Evolutionary conservation across 257 asterid genomes (phyloP).

Genomic region (Solanum arcanum): DNA sequence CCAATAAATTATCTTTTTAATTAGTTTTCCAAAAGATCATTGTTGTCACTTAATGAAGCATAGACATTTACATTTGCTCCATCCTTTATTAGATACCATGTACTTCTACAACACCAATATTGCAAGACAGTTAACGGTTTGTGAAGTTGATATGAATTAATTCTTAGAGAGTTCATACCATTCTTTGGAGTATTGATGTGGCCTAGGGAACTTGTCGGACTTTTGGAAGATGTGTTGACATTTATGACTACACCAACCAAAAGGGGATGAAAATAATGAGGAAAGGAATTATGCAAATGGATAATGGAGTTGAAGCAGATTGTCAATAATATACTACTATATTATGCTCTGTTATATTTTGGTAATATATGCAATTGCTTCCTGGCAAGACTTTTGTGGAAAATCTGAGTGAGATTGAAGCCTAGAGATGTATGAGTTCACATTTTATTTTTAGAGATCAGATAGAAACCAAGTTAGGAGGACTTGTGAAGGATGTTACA

Average conservation of each 20-base stretch:
- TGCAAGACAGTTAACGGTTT: background rate
- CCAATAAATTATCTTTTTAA: background rate
- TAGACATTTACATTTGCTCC: background rate
- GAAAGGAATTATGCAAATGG: background rate
- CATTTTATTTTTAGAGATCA: background rate
- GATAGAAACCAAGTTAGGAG: background rate
- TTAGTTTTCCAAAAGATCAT: background rate
- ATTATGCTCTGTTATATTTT: background rate
- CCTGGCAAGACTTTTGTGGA: background rate
- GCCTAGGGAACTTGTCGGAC: background rate
- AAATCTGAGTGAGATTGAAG: background rate
- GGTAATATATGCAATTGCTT: background rate
- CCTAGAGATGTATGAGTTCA: background rate
- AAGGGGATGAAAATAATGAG: background rate
- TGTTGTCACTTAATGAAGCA: background rate
- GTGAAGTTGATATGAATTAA: background rate
- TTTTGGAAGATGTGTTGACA: background rate
- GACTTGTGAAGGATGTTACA: background rate
- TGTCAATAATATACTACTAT: background rate
- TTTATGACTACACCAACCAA: background rate
- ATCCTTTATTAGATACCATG: background rate
- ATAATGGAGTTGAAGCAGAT: background rate
- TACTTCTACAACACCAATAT: background rate
- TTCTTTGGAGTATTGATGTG: background rate
- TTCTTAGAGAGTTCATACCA: background rate